These are phyloP conservation scores for Malus hybrid DNA, from an alignment of 331 rosid genomes.

Conservation along the genomic window DNA sequence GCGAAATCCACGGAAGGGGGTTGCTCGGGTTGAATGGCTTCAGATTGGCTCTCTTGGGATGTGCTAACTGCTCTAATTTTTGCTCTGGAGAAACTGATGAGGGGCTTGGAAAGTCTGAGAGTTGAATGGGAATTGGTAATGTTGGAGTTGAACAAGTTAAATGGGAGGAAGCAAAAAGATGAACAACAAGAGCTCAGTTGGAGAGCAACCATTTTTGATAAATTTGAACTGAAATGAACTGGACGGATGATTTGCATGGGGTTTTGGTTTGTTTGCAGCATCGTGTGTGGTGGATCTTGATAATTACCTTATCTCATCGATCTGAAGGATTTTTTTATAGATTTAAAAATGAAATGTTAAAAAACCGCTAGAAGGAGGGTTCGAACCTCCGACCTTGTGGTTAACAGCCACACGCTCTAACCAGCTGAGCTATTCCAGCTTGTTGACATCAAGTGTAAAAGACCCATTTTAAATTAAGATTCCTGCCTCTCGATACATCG, in stretches of 20 bases:
- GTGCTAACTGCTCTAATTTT: conserved; percentile 58
- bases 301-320: conserved; percentile 38
- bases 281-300: conserved; percentile 24
- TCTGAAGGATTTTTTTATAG: no score
- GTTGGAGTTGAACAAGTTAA: conserved; percentile 26
- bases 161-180: conserved; percentile 28
- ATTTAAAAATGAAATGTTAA: no score
- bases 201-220: conserved; percentile 22
- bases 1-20: conserved; percentile 59
- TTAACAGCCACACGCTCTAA: conserved; percentile 55
- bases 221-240: no score
- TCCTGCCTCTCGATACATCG: no score
- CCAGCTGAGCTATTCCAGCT: conserved; percentile 50
- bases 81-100: conserved; percentile 14
- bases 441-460: no score
- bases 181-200: conserved; percentile 31
- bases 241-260: background rate
- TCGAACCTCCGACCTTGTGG: conserved; percentile 64
- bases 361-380: conserved; percentile 38
- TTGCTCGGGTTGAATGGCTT: conserved; percentile 32
- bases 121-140: conserved; percentile 24
- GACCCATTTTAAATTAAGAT: background rate
- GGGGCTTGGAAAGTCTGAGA: conserved; percentile 20
- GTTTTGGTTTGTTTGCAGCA: background rate
- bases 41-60: conserved; percentile 37